phyloP scores from a whole-genome alignment of 2,329 filamentous ascomycete species.

The Cladophialophora bantiana region DNA sequence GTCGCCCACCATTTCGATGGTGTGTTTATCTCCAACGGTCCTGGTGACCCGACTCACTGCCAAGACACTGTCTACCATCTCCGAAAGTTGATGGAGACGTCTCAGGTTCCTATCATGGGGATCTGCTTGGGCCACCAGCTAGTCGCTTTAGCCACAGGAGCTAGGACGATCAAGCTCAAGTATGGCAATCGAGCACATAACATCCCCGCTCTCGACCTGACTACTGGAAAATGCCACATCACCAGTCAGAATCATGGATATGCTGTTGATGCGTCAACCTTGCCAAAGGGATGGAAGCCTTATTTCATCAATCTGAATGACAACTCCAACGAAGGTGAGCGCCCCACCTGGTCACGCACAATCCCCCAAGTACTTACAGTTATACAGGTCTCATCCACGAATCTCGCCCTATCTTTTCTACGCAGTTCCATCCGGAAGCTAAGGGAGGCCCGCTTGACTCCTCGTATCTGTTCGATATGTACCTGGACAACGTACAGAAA shows the following conservation, averaged over 20 bases:
- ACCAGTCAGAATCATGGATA: slow-evolving; percentile 99
- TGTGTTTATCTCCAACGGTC: slow-evolving; percentile 98
- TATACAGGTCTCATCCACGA: slow-evolving; percentile 82
- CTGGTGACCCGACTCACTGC: slow-evolving; percentile 97
- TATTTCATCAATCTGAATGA: slow-evolving; percentile 99
- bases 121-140: slow-evolving; percentile 98
- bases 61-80: slow-evolving; percentile 94
- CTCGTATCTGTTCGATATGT: slow-evolving; percentile 95
- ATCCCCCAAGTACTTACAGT: slow-evolving; percentile 18
- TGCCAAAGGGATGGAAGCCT: slow-evolving; percentile 89
- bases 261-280: slow-evolving; percentile 83
- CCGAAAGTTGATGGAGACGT: slow-evolving; percentile 85
- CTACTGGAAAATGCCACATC: slow-evolving; percentile 96
- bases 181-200: slow-evolving; percentile 99
- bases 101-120: slow-evolving; percentile 91
- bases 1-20: slow-evolving; percentile 97
- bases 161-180: slow-evolving; percentile 94
- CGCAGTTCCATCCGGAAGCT: slow-evolving; percentile 98
- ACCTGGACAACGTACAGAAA: slow-evolving; percentile 84
- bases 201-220: slow-evolving; percentile 93
- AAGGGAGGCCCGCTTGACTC: slow-evolving; percentile 97
- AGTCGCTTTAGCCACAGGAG: slow-evolving; percentile 85
- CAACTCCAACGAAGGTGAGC: slow-evolving; percentile 84
- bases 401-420: slow-evolving; percentile 94
- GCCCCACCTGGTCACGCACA: not conserved